Evolutionary conservation across 1,139 yeast species (phyloP), one percentile per base, ranked within the genome.

Genomic region (Zhuliangozyma blackwelliae): DNA sequence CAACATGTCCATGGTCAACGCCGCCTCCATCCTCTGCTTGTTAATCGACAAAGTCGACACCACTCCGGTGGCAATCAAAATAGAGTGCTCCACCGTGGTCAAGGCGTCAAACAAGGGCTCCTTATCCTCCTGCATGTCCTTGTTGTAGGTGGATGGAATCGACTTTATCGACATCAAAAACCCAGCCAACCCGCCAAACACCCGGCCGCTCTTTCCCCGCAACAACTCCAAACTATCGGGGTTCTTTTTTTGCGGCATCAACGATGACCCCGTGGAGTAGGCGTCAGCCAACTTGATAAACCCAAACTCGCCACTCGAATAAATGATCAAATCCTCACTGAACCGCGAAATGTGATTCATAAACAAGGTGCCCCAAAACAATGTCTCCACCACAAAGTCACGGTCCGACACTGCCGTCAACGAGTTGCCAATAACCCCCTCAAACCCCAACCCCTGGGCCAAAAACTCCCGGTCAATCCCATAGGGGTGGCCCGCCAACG

Each of bases 171-270:
- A 80, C 97, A 92, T 92, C 75, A 92, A 74, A 68, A 92, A 92
- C 2, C 99, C 99, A 23, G 96, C 79, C 45, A 94, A 70, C 29
- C 88, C 82, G 57, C 99, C 99, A 55, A 92, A 90, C 13, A 89
- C 96, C 61, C 99, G 82, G 37, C 99, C 99, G 13, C 95, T 82
- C 67, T 92, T 92, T 40, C 99, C 99, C 65, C 99, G 79, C 56
- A 94, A 75, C 46, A 92, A 72, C 67, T 92, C 99, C 49, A 92
- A 72, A 28, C 96, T 86, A 59, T 92, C 99, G 3, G 98, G 97
- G 66, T 92, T 92, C 66, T 92, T 94, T 79, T 92, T 92, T 64
- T 94, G 98, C 21, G 99, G 99, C 99, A 92, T 92, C 57, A 92
- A 75, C 30, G 97, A 88, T 6, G 97, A 88, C 8, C 99, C 99